These are phyloP conservation scores for Entonaema liquescens DNA, from an alignment of 495 filamentous ascomycete species.

Conservation along the genomic window DNA sequence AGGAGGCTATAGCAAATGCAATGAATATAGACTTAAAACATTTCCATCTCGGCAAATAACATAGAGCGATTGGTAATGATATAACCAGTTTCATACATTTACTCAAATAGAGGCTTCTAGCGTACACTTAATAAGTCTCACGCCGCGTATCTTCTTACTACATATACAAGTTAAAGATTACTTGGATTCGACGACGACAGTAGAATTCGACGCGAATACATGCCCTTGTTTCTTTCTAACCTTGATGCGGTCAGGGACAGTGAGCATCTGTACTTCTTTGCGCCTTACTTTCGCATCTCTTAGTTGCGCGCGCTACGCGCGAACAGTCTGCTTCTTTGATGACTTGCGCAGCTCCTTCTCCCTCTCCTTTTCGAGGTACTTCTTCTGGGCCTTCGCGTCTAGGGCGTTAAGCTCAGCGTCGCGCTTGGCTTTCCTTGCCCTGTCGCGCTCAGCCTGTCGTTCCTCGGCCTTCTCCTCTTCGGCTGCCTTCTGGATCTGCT, in stretches of 20 bases:
- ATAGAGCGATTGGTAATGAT: not conserved
- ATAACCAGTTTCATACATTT: not conserved
- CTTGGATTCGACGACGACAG: not conserved
- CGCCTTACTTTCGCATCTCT: not conserved
- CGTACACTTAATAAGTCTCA: conserved; percentile 15
- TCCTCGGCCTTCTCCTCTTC: conserved; percentile 97
- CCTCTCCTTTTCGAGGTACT: conserved; percentile 89
- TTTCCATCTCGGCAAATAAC: not conserved
- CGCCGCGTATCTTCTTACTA: not conserved
- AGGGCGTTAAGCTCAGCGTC: conserved; percentile 82
- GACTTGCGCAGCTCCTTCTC: conserved; percentile 80
- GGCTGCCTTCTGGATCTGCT: conserved; percentile 78
- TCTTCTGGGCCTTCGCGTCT: conserved; percentile 93
- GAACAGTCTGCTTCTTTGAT: conserved; percentile 73
- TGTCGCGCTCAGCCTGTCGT: conserved; percentile 77
- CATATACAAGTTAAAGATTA: conserved; percentile 11
- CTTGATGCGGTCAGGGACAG: too few relatives aligned
- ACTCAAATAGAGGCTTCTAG: conserved; percentile 22
- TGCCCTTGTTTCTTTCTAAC: not conserved
- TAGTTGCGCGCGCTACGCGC: conserved; percentile 39
- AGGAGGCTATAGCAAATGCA: not conserved
- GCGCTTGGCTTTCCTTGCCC: conserved; percentile 91
- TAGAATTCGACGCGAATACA: not conserved
- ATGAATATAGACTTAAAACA: not conserved
- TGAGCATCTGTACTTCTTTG: not conserved